Evolutionary conservation across 116 monocot genomes (phyloP).

Genomic region (Dioscorea cayenensis): DNA sequence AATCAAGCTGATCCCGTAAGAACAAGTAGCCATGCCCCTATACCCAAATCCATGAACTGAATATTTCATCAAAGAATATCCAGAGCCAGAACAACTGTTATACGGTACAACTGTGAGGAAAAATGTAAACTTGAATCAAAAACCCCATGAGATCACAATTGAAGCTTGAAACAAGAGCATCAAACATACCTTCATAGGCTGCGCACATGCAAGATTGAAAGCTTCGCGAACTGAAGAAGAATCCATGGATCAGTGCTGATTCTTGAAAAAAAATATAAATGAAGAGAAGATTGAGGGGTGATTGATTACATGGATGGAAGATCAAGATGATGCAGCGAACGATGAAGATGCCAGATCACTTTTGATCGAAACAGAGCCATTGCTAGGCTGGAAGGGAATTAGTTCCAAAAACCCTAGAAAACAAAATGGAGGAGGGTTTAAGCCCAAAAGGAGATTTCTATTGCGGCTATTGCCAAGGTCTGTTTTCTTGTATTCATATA

Average conservation of each 20-base stretch:
- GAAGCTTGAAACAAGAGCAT: not conserved
- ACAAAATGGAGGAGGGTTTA: not conserved
- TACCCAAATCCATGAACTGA: not conserved
- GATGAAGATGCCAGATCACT: not conserved
- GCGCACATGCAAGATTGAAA: not conserved
- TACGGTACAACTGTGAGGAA: not conserved
- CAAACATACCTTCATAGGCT: not conserved
- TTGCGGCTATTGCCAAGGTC: no score
- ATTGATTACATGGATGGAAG: not conserved
- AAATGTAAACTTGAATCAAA: not conserved
- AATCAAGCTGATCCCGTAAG: not conserved
- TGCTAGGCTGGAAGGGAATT: not conserved
- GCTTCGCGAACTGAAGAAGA: not conserved
- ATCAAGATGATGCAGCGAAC: not conserved
- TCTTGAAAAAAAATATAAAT: not conserved
- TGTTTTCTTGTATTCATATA: no score
- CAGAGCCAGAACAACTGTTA: not conserved
- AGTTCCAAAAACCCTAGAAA: not conserved
- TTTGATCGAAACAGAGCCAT: not conserved
- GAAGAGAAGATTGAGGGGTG: not conserved
- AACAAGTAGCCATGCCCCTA: not conserved
- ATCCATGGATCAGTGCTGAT: not conserved
- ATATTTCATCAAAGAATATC: not conserved
- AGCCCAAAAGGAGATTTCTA: not conserved
- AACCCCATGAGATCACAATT: not conserved